These are phyloP conservation scores for Trichophyton schoenleinii DNA, from an alignment of 2,329 filamentous ascomycete species.

Conservation along the genomic window DNA sequence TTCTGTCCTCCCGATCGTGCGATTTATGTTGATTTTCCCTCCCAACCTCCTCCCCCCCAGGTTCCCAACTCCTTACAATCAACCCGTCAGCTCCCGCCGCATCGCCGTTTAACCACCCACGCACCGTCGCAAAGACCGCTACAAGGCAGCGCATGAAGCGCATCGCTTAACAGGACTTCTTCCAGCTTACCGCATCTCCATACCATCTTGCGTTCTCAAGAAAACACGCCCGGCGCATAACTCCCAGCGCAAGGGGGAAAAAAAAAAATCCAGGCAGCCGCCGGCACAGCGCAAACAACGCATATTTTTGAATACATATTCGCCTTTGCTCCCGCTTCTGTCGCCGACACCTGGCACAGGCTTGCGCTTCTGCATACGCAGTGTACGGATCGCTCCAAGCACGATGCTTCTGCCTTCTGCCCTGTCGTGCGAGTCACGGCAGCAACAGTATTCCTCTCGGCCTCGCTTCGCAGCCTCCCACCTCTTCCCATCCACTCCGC, in stretches of 20 bases:
- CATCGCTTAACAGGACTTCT: conserved; percentile 1
- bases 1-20: conserved; percentile 2
- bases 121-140: neutral
- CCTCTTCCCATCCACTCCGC: conserved; percentile 27
- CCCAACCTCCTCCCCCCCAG: conserved; percentile 1
- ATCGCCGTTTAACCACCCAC: neutral
- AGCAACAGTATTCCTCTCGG: conserved; percentile 16
- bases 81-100: neutral
- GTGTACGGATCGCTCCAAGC: neutral
- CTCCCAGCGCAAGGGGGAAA: conserved; percentile 1
- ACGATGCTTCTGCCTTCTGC: conserved; percentile 36
- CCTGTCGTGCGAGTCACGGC: conserved; percentile 33
- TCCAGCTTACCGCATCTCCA: conserved; percentile 2
- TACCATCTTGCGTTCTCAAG: neutral
- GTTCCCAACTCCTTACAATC: neutral
- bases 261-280: conserved; percentile 3
- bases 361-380: conserved; percentile 1
- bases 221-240: conserved; percentile 3
- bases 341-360: neutral
- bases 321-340: neutral
- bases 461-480: conserved; percentile 26
- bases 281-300: neutral
- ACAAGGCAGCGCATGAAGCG: conserved; percentile 5
- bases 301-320: neutral
- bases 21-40: conserved; percentile 2